Base-by-base conservation (phyloP, 2,329 filamentous ascomycete species). In the Orbilia javanica region DNA sequence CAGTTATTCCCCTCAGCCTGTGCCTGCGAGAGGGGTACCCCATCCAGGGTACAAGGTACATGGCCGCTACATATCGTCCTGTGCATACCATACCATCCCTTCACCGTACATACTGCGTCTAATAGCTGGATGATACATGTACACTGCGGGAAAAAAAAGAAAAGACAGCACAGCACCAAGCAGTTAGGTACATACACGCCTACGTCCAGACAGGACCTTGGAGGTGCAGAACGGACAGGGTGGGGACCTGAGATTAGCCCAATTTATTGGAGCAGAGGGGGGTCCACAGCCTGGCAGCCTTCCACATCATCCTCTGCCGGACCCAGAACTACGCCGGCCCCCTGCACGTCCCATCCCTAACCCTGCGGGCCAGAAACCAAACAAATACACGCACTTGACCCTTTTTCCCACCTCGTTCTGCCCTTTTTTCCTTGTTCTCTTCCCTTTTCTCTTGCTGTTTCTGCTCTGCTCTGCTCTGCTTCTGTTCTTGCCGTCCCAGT, bases 401-500 rank as follows among this genome's bases (percentile, higher is more conserved):
- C 73, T 70, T 76, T 70, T 66, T 68, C 64, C 69, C 60, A 36
- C 62, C 42, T 67, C 70, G 39, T 62, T 60, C 31, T 39, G 39
- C 57, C 29, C 80, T 77, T 74, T 79, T 79, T 77, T 74, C 69
- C 73, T 68, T 57, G 42, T 44, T 79, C 75, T 53, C 29, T 62
- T 77, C 48, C 67, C 44, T 77, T 77, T 67, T 65, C 74, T 80
- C 79, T 70, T 79, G 67, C 70, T 79, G 67, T 66, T 79, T 69
- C 80, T 77, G 74, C 74, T 80, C 80, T 36, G 34, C 34, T 36
- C 34, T 36, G 34, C n/a, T 44, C 42, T 44, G 42, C 42, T 44
- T 20, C n/a, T 44, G 80, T 70, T 70, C 77, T 79, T 74, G 60
- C 65, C 79, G 11, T 44, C 79, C 79, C 81, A 80, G 75, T 81